phyloP scores from a whole-genome alignment of 2,329 filamentous ascomycete genomes.

The Daldinia sp. region DNA sequence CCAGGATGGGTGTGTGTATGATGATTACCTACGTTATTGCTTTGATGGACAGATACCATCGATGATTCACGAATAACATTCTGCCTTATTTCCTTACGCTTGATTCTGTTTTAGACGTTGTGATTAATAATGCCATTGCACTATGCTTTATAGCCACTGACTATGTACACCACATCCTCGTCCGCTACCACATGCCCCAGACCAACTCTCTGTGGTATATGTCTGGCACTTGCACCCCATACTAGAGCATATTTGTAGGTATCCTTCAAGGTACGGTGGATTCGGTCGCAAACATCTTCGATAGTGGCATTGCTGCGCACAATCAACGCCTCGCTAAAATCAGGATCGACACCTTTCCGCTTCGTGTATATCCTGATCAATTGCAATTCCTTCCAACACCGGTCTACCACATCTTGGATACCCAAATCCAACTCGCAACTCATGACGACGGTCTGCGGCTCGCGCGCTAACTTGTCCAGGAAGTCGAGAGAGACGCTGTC shows the following conservation, averaged over 20 bases:
- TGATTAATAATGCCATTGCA: slow-evolving; percentile 32
- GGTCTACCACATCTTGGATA: slow-evolving; percentile 89
- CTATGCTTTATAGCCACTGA: slow-evolving; percentile 69
- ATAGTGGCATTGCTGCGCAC: slow-evolving; percentile 88
- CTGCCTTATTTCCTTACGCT: slow-evolving; percentile 2
- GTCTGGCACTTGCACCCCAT: slow-evolving; percentile 95
- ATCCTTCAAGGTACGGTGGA: slow-evolving; percentile 94
- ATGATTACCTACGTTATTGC: slow-evolving; percentile 27
- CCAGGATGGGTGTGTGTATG: slow-evolving; percentile 13
- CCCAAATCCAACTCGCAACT: slow-evolving; percentile 95
- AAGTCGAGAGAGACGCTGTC: slow-evolving; percentile 94
- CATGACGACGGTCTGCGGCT: slow-evolving; percentile 96
- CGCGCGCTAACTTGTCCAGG: slow-evolving; percentile 88
- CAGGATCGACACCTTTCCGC: slow-evolving; percentile 88
- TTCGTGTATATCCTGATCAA: slow-evolving; percentile 97
- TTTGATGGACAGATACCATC: slow-evolving; percentile 39
- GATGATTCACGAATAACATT: slow-evolving; percentile 37
- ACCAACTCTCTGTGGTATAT: slow-evolving; percentile 93
- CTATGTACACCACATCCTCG: slow-evolving; percentile 74
- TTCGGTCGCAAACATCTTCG: slow-evolving; percentile 95
- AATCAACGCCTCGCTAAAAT: slow-evolving; percentile 91
- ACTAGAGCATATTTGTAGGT: slow-evolving; percentile 99
- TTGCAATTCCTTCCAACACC: slow-evolving; percentile 92
- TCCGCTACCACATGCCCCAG: slow-evolving; percentile 79
- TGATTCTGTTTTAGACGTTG: background rate